Evolutionary conservation across 148 eudicot genomes (phyloP), one percentile per base, ranked within the genome.

Genomic region (Rhododendron mucronatum): DNA sequence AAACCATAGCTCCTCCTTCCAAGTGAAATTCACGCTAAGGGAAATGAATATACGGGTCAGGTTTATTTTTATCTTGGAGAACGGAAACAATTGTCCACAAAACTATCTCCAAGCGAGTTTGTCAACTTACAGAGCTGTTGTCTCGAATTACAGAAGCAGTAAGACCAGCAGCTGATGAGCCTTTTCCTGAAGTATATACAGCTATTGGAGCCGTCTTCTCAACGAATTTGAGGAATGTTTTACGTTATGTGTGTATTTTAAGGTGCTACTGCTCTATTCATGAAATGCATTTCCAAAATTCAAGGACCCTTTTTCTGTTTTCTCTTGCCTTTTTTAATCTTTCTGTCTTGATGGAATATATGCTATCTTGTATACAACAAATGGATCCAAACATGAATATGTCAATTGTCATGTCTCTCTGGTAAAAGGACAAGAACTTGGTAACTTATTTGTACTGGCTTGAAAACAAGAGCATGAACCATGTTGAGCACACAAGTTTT

Each of bases 151-250:
- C 99, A 59, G 99, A 97, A 83, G 99, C 98, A 51, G 99, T 97
- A 51, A 97, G 98, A 90, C 99, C 98, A 89, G 99, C 99, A 91
- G 99, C 99, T 81, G 99, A 97, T 78, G 99, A 97, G 30, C 99
- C 99, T 91, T 97, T 97, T 73, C 98, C 98, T 81, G 98, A 97
- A 86, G 99, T 97, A 89, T 97, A 97, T 82, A 97, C 96, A 84
- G 99, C 98, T 85, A 97, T 91, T 73, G 98, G 99, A 82, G 99
- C 98, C 30, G 99, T 97, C 95, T 97, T 97, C 94, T 97, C 99
- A 23, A 97, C 97, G 87, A 97, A 97, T 91, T 97, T 97, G 53
- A 97, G 96, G 88, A 97, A 33, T 33, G 35, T 33, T 33, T 33
- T 33, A 33, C 35, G 35, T 33, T 33, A 33, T 33, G 35, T 1